phyloP scores from a whole-genome alignment of 768 basidiomycete genomes.

The Tremella fuciformis region DNA sequence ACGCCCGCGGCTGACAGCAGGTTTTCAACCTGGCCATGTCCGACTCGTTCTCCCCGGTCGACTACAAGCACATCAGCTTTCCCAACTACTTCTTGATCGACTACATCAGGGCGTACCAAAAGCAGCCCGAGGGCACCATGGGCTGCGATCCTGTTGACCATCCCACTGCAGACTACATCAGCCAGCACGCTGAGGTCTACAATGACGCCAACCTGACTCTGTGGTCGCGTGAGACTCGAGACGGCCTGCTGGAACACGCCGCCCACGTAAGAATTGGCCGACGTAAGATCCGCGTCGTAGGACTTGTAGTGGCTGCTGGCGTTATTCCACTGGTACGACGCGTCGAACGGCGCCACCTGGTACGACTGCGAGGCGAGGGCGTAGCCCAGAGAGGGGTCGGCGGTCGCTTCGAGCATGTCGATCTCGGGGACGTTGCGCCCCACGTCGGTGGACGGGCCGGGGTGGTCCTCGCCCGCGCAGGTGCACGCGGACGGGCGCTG shows the following conservation, averaged over 20 bases:
- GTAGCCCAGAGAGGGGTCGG: conserved; percentile 60
- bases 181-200: conserved; percentile 69
- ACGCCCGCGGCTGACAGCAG: conserved; percentile 5
- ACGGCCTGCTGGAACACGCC: conserved; percentile 60
- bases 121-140: conserved; percentile 55
- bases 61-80: conserved; percentile 68
- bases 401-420: conserved; percentile 83
- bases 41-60: conserved; percentile 68
- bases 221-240: conserved; percentile 56
- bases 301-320: conserved; percentile 32
- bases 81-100: conserved; percentile 77
- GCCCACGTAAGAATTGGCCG: conserved; percentile 53
- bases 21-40: conserved; percentile 36
- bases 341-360: conserved; percentile 66
- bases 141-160: conserved; percentile 56
- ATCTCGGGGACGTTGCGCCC: conserved; percentile 88
- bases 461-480: conserved; percentile 79
- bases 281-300: conserved; percentile 49
- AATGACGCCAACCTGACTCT: conserved; percentile 59
- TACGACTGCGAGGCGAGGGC: conserved; percentile 66
- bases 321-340: conserved; percentile 55
- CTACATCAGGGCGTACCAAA: conserved; percentile 86
- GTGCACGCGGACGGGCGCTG: conserved; percentile 67
- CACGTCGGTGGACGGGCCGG: conserved; percentile 65
- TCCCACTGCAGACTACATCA: conserved; percentile 81